phyloP scores from a whole-genome alignment of 2,329 filamentous ascomycete species.

The Fusarium verrucosum region DNA sequence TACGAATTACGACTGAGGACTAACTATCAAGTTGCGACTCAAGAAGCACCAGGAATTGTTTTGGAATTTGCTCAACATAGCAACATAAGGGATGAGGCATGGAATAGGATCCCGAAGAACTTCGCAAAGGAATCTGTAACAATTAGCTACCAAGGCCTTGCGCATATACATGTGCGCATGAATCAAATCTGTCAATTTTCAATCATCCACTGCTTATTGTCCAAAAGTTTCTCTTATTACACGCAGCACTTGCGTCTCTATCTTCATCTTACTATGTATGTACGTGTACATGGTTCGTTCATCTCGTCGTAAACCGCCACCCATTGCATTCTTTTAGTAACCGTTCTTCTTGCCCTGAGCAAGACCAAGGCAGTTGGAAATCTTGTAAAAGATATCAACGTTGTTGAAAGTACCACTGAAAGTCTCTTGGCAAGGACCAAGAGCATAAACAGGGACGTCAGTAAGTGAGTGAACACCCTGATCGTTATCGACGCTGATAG shows the following conservation, averaged over 20 bases:
- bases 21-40: conserved; percentile 7
- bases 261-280: conserved; percentile 5
- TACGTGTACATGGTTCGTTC: conserved; percentile 27
- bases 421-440: conserved; percentile 79
- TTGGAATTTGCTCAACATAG: conserved; percentile 3
- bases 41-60: background rate
- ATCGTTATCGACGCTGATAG: conserved; percentile 67
- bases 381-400: conserved; percentile 79
- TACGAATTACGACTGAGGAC: background rate
- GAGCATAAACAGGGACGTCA: conserved; percentile 80
- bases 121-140: background rate
- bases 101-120: background rate
- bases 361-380: conserved; percentile 73
- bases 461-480: conserved; percentile 82
- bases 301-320: conserved; percentile 34
- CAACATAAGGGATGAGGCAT: background rate
- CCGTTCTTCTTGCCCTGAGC: conserved; percentile 42
- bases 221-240: conserved; percentile 11
- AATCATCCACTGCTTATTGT: background rate
- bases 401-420: conserved; percentile 78
- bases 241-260: conserved; percentile 33
- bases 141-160: conserved; percentile 3
- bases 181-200: background rate
- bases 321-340: conserved; percentile 27
- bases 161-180: background rate